Evolutionary conservation across 345 rosid genomes (phyloP), one percentile per base, ranked within the genome.

Genomic region (Gossypium herbaceum): DNA sequence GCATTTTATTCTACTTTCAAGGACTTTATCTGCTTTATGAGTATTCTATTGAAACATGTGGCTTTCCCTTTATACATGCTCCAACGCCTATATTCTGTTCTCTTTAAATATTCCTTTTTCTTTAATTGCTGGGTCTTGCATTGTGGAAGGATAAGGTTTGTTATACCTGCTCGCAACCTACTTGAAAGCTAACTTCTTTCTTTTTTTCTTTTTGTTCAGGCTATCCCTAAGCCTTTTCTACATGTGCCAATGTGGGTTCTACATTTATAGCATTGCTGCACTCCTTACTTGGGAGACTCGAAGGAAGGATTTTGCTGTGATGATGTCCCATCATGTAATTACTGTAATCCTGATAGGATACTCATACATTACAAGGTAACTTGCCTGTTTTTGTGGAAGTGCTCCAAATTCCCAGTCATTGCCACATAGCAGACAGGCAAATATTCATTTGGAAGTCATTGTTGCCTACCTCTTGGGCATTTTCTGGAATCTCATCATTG

Each of bases 321-420:
- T 93, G 99, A 96, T 93, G 97, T 89, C 98, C 75, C 99, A 96
- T 85, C 99, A 96, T 92, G 86, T 95, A 54, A 86, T 93, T 75
- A 90, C 99, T 12, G 93, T 88, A 79, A 15, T 87, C 71, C 86
- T 95, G 75, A 87, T 95, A 66, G 86, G 91, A 19, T 91, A 82
- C 87, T 95, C 99, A 9, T 95, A 89, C 82, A 24, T 87, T 77
- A 79, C 92, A 4, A 84, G 98, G 99, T 95, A 86, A 79, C 64
- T 48, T 22, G 41, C 70, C 65, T 44, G 17, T 34, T 9, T 68
- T 71, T 48, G 24, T 51, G 44, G 59, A 58, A 57, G 75, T 27
- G 16, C 52, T 65, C 73, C 52, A 44, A 60, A 62, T 61, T 65
- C 19, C 72, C 8, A 24, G 22, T 62, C 66, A 52, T 52, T 50